Percentiles rank a stretch among this genome's conserved stretches.
Evolutionary conservation across 306 rosid genomes (phyloP).

Genomic region (Cucurbita moschata): DNA sequence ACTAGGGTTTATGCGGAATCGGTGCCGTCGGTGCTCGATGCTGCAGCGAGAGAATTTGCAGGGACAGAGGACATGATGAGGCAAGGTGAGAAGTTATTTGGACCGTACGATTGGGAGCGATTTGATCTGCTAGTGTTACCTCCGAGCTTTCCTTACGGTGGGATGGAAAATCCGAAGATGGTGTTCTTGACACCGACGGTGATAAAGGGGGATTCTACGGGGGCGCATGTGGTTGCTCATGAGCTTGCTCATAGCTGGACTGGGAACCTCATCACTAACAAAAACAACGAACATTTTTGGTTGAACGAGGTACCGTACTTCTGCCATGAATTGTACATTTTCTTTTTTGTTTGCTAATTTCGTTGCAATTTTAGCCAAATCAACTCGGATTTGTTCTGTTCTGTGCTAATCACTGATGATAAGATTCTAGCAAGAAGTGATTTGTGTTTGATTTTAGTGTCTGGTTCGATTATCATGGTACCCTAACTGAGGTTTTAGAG

Average conservation of each 20-base stretch:
- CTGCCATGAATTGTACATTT: too few relatives aligned
- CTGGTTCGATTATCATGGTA: neutral
- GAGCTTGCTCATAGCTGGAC: constrained; percentile 98
- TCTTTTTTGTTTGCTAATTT: neutral
- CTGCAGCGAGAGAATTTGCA: constrained; percentile 60
- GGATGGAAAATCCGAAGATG: constrained; percentile 97
- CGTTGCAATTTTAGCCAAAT: neutral
- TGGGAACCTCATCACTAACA: constrained; percentile 87
- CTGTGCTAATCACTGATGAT: neutral
- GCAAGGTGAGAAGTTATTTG: constrained; percentile 75
- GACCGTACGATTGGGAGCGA: constrained; percentile 71
- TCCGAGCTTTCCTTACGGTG: constrained; percentile 84
- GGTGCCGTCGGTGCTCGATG: constrained; percentile 33
- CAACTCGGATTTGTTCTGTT: neutral
- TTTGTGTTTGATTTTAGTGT: neutral
- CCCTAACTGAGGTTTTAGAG: neutral
- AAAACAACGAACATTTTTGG: constrained; percentile 87
- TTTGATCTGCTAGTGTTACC: constrained; percentile 84
- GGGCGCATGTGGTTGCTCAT: constrained; percentile 87
- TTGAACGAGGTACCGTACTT: constrained; percentile 59
- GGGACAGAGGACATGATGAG: constrained; percentile 72
- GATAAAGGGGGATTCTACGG: constrained; percentile 67
- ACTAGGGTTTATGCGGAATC: constrained; percentile 74
- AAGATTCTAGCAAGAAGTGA: neutral
- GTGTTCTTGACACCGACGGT: constrained; percentile 89